phyloP scores from a whole-genome alignment of 495 filamentous ascomycete genomes.

The Melanomma pulvis-pyrius region DNA sequence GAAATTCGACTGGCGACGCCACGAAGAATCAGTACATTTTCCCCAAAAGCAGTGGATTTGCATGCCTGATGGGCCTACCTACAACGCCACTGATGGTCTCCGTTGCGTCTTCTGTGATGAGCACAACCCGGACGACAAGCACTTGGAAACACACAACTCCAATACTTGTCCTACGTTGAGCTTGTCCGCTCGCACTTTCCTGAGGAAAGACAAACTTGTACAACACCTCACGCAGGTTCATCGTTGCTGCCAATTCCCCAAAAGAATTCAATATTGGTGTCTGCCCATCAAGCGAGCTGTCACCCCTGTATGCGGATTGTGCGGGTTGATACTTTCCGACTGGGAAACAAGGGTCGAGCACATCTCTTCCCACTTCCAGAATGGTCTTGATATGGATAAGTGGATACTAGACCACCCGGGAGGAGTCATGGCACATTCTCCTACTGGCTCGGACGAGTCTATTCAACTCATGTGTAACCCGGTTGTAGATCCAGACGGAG shows the following conservation, averaged over 20 bases:
- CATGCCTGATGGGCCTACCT: constrained; percentile 19
- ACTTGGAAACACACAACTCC: constrained; percentile 21
- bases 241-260: background rate
- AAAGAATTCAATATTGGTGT: constrained; percentile 12
- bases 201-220: constrained; percentile 32
- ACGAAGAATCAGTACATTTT: constrained; percentile 39
- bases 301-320: constrained; percentile 16
- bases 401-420: background rate
- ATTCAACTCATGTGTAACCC: background rate
- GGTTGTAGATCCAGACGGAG: background rate
- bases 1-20: constrained; percentile 36
- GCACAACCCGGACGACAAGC: background rate
- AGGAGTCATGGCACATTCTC: background rate
- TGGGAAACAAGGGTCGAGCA: constrained; percentile 23
- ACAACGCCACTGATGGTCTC: background rate
- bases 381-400: constrained; percentile 15
- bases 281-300: constrained; percentile 20
- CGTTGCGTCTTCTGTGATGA: constrained; percentile 23
- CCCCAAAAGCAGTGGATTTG: constrained; percentile 36
- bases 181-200: constrained; percentile 12
- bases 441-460: background rate
- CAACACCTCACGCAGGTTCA: constrained; percentile 33
- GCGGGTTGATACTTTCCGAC: constrained; percentile 5
- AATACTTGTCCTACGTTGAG: constrained; percentile 5
- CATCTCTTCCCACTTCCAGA: constrained; percentile 24